Percentiles rank a stretch among this genome's conserved stretches.
Evolutionary conservation across 805 yeast genomes (phyloP).

Genomic region (Candida maesae): DNA sequence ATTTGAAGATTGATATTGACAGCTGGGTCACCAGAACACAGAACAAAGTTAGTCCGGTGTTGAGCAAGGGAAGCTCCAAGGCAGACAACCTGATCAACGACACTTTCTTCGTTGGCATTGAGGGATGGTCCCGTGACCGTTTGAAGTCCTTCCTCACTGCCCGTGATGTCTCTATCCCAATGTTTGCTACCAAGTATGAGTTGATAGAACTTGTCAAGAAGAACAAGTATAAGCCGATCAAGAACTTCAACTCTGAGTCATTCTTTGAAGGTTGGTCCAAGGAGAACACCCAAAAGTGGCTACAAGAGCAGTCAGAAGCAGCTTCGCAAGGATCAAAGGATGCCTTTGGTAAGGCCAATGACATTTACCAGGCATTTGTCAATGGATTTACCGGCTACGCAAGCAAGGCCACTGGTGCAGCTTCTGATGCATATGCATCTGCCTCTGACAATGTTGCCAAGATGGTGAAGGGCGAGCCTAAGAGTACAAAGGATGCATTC

Average conservation of each 20-base stretch:
- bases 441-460: conserved; percentile 5
- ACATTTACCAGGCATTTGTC: conserved; percentile 20
- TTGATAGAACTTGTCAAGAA: conserved; percentile 38
- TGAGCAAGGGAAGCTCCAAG: conserved; percentile 32
- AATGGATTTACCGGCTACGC: conserved; percentile 13
- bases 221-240: conserved; percentile 35
- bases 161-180: conserved; percentile 38
- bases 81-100: conserved; percentile 38
- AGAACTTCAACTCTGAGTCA: conserved; percentile 26
- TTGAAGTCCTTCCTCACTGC: conserved; percentile 38
- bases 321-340: conserved; percentile 22
- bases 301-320: conserved; percentile 29
- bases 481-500: conserved; percentile 21
- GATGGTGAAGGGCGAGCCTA: conserved; percentile 10
- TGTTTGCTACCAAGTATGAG: conserved; percentile 37
- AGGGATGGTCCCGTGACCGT: conserved; percentile 44
- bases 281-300: conserved; percentile 39
- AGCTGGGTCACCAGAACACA: conserved; percentile 33
- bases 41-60: conserved; percentile 32
- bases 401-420: conserved; percentile 16
- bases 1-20: conserved; percentile 37
- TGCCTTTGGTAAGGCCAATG: conserved; percentile 23
- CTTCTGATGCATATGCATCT: conserved; percentile 9
- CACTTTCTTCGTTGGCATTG: conserved; percentile 42
- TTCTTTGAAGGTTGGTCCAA: conserved; percentile 38